Evolutionary conservation across 495 filamentous ascomycete species (phyloP), one percentile per base, ranked within the genome.

Genomic region (Xylaria sp.): DNA sequence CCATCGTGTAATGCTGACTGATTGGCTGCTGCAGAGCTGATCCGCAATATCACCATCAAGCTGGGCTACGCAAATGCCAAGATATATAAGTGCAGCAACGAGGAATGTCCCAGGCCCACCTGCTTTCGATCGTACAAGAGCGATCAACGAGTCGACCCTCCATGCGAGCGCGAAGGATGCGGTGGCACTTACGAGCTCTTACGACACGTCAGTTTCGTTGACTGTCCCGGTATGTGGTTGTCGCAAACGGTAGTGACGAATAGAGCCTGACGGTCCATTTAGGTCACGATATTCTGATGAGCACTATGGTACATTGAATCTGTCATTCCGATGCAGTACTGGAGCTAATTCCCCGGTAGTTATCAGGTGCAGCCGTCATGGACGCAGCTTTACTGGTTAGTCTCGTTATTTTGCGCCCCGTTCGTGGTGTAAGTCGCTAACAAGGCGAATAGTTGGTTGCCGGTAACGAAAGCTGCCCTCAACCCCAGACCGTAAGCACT

Each of bases 221-320:
- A 99, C 82, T 99, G 96, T 88, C 96, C 96, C 44, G 96, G 69
- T 71, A 71, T 50, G 69, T 66, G 40, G 1, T 3, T 40, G 37
- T 11, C n/a, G 26, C 15, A 15, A 26, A 40, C 9, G 5, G 24
- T 12, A 3, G 29, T 43, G 52, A 17, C 37, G 52, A 66, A 55
- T 31, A 14, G 29, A 24, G 4, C 17, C 69, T 71, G n/a, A 71
- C 44, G 14, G 8, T 37, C 7, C 24, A 9, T 58, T 6, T 31
- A 71, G 69, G 96, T 82, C 96, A 99, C 91, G 96, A 99, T 84
- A 99, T 99, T 93, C 94, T 99, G 78, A 99, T 99, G 96, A 97
- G 95, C 82, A 99, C 96, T 70, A 99, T 98, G 96, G 69, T 71
- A 71, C 29, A 65, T 12, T 40, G 8, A 15, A 48, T 31, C 9